A percentile compares a stretch with the other conserved stretches of the same genome.
phyloP scores from a whole-genome alignment of 208 protist genomes.

The Phytomonas sp. region DNA sequence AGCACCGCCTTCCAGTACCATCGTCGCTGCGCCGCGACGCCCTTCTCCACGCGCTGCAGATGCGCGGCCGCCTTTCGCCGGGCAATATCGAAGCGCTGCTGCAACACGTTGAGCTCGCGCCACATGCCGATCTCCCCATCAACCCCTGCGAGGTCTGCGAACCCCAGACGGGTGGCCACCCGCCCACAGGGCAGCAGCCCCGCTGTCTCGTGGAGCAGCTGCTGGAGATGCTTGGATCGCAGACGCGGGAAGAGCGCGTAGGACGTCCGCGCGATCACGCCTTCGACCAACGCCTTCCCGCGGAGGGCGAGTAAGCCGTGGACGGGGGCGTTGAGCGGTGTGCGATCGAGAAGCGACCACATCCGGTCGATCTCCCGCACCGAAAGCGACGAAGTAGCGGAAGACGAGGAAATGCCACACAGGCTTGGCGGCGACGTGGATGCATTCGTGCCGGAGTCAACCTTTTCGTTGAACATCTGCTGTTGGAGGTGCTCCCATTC shows the following conservation, averaged over 20 bases:
- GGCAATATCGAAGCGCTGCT: conserved; percentile 50
- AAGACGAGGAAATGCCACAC: not conserved
- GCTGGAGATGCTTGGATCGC: conserved; percentile 75
- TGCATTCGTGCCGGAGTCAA: not conserved
- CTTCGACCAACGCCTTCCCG: conserved; percentile 61
- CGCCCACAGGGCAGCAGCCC: conserved; percentile 68
- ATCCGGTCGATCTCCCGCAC: conserved; percentile 53
- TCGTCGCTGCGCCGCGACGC: conserved; percentile 66
- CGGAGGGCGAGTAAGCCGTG: conserved; percentile 67
- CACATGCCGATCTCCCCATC: conserved; percentile 75
- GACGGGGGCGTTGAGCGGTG: conserved; percentile 72
- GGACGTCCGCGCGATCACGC: conserved; percentile 26
- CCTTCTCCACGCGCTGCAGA: conserved; percentile 71
- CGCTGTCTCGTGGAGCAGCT: conserved; percentile 65
- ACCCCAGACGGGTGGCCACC: conserved; percentile 57
- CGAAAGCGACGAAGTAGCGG: conserved; percentile 7
- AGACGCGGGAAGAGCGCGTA: conserved; percentile 63
- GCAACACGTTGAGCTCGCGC: conserved; percentile 80
- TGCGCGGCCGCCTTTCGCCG: conserved; percentile 44
- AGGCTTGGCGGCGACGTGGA: not conserved
- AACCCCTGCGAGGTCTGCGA: conserved; percentile 55
- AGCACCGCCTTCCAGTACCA: conserved; percentile 87
- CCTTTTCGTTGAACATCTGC: not conserved
- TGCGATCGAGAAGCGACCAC: conserved; percentile 68
- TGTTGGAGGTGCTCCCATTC: not conserved